Percentiles rank a stretch among this genome's conserved stretches.
Conservation (phyloP, 176 grass and related monocot species). For the Thalia dealbata region DNA sequence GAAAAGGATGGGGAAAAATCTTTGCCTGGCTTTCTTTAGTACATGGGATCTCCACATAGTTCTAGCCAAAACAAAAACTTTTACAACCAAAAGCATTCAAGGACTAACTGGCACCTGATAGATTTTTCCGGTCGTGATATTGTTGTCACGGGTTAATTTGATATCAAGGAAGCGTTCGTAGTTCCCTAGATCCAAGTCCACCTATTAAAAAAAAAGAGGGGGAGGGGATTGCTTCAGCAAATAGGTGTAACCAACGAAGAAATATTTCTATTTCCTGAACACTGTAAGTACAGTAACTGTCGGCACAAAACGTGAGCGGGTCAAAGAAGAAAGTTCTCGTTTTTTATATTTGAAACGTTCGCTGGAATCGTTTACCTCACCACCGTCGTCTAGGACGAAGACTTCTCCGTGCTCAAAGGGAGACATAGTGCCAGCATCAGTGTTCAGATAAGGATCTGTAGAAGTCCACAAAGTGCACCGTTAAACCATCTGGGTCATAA, state of each 20-base stretch:
- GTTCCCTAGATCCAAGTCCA: slow-evolving; percentile 96
- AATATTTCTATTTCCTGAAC: not conserved
- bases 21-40: too few species aligned
- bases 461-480: slow-evolving; percentile 5
- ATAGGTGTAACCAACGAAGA: slow-evolving; percentile 3
- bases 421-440: slow-evolving; percentile 99
- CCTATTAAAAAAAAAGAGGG: slow-evolving; percentile 43
- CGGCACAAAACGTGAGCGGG: not conserved
- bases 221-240: slow-evolving; percentile 5
- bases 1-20: not conserved
- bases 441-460: slow-evolving; percentile 98
- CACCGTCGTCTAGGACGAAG: slow-evolving; percentile 92
- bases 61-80: not conserved
- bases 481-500: not conserved
- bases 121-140: slow-evolving; percentile 96
- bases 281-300: not conserved
- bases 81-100: not conserved
- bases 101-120: slow-evolving; percentile 51
- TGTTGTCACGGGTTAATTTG: slow-evolving; percentile 90
- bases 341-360: not conserved
- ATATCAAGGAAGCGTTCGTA: slow-evolving; percentile 97
- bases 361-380: slow-evolving; percentile 49
- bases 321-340: not conserved
- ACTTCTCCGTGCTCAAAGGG: slow-evolving; percentile 94
- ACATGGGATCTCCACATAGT: not conserved